Base-by-base conservation (phyloP, 768 basidiomycete genomes). In the Gloeostereum incarnatum region DNA sequence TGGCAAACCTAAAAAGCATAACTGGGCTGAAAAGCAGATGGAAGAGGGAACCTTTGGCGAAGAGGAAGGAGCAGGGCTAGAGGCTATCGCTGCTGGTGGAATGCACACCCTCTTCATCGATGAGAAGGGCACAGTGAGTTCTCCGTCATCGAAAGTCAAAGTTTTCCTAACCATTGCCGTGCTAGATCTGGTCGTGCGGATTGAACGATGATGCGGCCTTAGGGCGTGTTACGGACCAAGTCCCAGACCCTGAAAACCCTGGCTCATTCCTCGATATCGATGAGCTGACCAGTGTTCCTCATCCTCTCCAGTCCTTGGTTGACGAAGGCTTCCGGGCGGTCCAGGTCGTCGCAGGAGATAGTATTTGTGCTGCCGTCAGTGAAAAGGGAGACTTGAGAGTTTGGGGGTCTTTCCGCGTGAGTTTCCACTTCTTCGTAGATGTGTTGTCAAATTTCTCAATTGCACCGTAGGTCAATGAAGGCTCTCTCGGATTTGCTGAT, bases 151-250 rank as follows among this genome's bases (percentile, higher is more conserved):
- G 31, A 34, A 19, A 10, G 6, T 20, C 3, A 26, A 36, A 8
- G 20, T 26, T 31, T 33, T 31, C 38, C 40, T 16, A 39, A 35
- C 19, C 33, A 32, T 34, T 42, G 47, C 18, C 10, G 14, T 34
- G 10, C 35, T 53, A 89, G 85, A 62, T 88, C 6, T 89, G 86
- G 86, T 77, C 83, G 19, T 86, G 83, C 51, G 85, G 85, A 27
- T 77, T 81, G 18, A 92, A 93, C 52, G 89, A 93, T 45, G 83
- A 91, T 47, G 90, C 86, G 39, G 86, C 88, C 37, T 71, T 93
- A 25, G 89, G 89, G 9, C 75, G 89, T 34, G 59, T 80, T 38
- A 91, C 89, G 1, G 67, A 71, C 42, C 54, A 68, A 36, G 58
- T 73, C 24, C 66, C 69, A 14, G 68, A 74, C 54, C 79, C 81